Conservation (phyloP, 2,329 filamentous ascomycete species). For the Aspergillus ruber region DNA sequence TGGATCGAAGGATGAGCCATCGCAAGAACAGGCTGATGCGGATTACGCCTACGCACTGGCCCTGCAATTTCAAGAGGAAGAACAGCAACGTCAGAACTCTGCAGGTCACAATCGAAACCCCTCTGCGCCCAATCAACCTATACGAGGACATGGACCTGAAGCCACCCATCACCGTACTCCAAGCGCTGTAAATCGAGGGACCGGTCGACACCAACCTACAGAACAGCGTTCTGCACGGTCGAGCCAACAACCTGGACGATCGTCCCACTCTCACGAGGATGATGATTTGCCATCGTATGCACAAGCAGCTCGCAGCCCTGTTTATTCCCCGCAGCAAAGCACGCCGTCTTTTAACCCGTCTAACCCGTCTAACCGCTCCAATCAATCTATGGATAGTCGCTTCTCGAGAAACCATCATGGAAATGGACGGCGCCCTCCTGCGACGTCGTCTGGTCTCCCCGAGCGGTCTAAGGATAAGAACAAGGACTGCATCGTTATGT, state of each 20-base stretch:
- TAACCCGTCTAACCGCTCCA: conserved; percentile 9
- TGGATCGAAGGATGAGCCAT: conserved; percentile 12
- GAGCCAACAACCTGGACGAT: conserved; percentile 12
- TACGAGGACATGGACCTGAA: conserved; percentile 6
- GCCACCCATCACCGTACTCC: conserved; percentile 13
- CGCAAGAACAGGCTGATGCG: conserved; percentile 61
- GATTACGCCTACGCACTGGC: conserved; percentile 85
- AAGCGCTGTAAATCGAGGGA: conserved; percentile 13
- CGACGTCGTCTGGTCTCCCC: conserved; percentile 6
- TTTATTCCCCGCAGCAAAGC: conserved; percentile 47
- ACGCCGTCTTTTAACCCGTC: conserved; percentile 25
- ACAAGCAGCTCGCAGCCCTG: conserved; percentile 52
- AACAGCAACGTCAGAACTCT: conserved; percentile 47
- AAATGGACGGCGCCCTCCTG: conserved; percentile 10
- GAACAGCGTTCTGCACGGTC: neutral
- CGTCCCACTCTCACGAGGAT: conserved; percentile 31
- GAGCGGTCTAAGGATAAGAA: conserved; percentile 26
- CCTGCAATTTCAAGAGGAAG: conserved; percentile 89
- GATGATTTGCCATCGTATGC: conserved; percentile 58
- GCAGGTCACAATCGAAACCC: conserved; percentile 19
- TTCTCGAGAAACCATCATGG: conserved; percentile 14
- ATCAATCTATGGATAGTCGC: conserved; percentile 11
- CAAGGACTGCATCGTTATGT: conserved; percentile 42
- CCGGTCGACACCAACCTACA: conserved; percentile 4
- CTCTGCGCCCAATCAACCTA: conserved; percentile 16